Evolutionary conservation across 345 rosid species (phyloP).

Genomic region (Acer saccharum): DNA sequence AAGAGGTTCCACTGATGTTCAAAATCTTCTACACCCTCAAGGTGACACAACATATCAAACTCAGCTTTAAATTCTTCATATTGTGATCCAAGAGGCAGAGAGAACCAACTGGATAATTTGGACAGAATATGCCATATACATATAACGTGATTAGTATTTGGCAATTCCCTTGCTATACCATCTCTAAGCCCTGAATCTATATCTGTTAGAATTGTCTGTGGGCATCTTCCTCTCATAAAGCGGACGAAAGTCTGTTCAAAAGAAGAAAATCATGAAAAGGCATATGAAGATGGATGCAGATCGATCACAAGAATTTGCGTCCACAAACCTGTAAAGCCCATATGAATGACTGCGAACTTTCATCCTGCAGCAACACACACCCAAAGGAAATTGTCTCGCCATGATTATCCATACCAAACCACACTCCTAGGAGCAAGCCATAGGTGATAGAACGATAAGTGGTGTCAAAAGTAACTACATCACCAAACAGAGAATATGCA

Average conservation of each 20-base stretch:
- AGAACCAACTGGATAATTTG: constrained; percentile 90
- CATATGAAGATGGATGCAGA: constrained; percentile 31
- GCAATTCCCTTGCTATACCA: constrained; percentile 75
- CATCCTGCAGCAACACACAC: constrained; percentile 84
- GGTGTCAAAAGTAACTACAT: constrained; percentile 78
- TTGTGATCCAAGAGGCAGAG: constrained; percentile 64
- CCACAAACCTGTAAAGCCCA: constrained; percentile 98
- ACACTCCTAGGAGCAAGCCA: constrained; percentile 77
- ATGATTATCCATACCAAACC: constrained; percentile 74
- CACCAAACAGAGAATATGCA: constrained; percentile 66
- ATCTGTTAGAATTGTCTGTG: constrained; percentile 84
- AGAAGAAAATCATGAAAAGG: constrained; percentile 39
- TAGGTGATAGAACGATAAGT: constrained; percentile 76
- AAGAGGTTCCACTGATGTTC: constrained; percentile 78
- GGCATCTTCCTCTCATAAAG: constrained; percentile 76
- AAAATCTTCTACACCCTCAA: constrained; percentile 67
- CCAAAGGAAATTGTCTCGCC: constrained; percentile 77
- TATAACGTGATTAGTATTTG: constrained; percentile 71
- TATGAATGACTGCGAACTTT: constrained; percentile 59
- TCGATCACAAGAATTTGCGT: constrained; percentile 32
- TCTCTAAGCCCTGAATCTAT: constrained; percentile 81
- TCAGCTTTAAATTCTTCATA: constrained; percentile 71
- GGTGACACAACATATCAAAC: constrained; percentile 62
- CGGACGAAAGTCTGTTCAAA: constrained; percentile 82
- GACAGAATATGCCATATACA: constrained; percentile 69